Evolutionary conservation across 176 grass and related monocot species (phyloP), one percentile per base, ranked within the genome.

Genomic region (Oryza punctata): DNA sequence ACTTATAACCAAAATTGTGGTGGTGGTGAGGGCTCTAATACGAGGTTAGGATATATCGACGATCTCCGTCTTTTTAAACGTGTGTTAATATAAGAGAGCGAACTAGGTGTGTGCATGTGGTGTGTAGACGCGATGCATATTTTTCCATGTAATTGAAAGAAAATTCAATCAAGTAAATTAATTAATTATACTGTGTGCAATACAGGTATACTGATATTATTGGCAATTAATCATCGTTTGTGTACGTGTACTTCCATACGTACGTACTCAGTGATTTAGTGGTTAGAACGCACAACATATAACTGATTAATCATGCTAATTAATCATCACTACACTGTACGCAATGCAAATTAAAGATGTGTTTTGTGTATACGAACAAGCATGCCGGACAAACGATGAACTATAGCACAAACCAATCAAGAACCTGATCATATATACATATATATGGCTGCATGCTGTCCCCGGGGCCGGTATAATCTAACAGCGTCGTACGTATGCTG

Each of bases 301-400:
- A 33, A 10, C 25, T 67, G 65, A 26, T 54, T 6, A 28, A 26
- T 67, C 10, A 27, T 29, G 1, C 10, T 57, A 50, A 41, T 46
- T 21, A 76, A 29, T 69, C 78, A n/a, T 50, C 23, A 75, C 18
- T 32, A 30, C 12, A 67, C 44, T 67, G 21, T 57, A 27, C 6
- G n/a, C 67, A 24, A 38, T 38, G 15, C 4, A 52, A n/a, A n/a
- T n/a, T n/a, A n/a, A 38, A 67, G 46, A 16, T 33, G 68, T 27
- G 52, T 63, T 57, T 25, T 73, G 32, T 74, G 45, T 15, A 60
- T 68, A 79, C 24, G 21, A 78, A 79, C 79, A 83, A 14, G 35
- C 2, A 70, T 21, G 77, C 63, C 52, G 41, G 38, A 85, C 82
- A 75, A 65, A 79, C n/a, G 8, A 7, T 0, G 52, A 80, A 75